Percentiles rank a stretch among this genome's conserved stretches.
Conservation (phyloP, 371 early-diverging fungal species). For the Lichtheimia corymbifera region DNA sequence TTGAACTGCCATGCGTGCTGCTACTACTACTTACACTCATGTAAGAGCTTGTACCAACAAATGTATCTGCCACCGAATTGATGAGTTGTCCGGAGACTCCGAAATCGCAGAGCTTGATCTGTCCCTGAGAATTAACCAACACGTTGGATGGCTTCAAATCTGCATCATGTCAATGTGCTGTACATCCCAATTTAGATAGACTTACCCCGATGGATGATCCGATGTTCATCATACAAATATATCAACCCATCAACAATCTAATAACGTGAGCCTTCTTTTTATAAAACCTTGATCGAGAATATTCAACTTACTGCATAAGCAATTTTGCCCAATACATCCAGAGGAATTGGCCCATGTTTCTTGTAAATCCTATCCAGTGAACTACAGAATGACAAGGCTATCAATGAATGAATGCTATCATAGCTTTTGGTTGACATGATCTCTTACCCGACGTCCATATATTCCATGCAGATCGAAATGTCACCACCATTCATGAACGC, state of each 20-base stretch:
- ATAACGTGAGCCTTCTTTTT: neutral
- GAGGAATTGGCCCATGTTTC: slow-evolving; percentile 73
- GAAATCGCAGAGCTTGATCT: slow-evolving; percentile 91
- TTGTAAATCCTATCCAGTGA: slow-evolving; percentile 81
- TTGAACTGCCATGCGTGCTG: no score
- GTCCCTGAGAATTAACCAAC: slow-evolving; percentile 76
- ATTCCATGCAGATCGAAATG: slow-evolving; percentile 92
- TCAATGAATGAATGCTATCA: no score
- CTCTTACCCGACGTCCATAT: slow-evolving; percentile 79
- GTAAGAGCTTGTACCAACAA: slow-evolving; percentile 90
- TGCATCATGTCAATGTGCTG: slow-evolving; percentile 16
- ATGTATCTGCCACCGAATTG: slow-evolving; percentile 86
- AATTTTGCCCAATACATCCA: slow-evolving; percentile 77
- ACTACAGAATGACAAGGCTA: slow-evolving; percentile 22
- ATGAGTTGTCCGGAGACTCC: slow-evolving; percentile 84
- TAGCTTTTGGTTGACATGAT: neutral
- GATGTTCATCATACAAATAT: slow-evolving; percentile 82
- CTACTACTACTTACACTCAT: slow-evolving; percentile 79
- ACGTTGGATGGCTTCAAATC: slow-evolving; percentile 86
- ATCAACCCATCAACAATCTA: slow-evolving; percentile 77
- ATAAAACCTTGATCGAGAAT: neutral
- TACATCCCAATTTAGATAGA: neutral
- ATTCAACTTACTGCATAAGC: slow-evolving; percentile 62
- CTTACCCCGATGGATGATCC: slow-evolving; percentile 85
- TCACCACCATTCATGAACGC: slow-evolving; percentile 82